Evolutionary conservation across 495 filamentous ascomycete species (phyloP), one percentile per base, ranked within the genome.

Genomic region (Stereocaulon alpinum): DNA sequence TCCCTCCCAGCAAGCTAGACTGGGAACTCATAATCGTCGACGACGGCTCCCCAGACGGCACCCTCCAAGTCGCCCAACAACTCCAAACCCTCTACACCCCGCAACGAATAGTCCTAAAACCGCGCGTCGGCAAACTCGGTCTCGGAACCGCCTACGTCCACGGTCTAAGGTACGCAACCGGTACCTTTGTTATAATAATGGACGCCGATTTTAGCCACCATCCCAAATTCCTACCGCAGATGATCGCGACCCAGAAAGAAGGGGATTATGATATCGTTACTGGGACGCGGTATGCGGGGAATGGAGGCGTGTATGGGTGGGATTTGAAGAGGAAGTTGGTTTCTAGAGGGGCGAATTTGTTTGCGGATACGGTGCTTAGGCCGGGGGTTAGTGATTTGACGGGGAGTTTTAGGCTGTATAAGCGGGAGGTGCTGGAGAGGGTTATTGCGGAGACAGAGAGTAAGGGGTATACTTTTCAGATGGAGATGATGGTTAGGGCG

Each of bases 201-300:
- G 93, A 98, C 77, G 93, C 93, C 72, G 93, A 98, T 73, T 98
- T 98, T 82, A 88, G 83, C 68, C 94, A 98, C 77, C 93, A 98
- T 75, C 91, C 91, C 68, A 95, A 95, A 76, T 96, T 95, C 79
- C 89, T 96, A 69, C 82, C 88, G 57, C 76, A 85, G 66, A 94
- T 96, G 89, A 88, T 95, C 61, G 73, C 74, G 56, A 81, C 80
- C 66, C 89, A 92, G 73, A 77, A 77, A 72, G 73, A 74, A 62
- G 73, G 66, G 18, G 82, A 87, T 71, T 93, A 88, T 74, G 93
- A 98, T 68, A 98, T 98, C 67, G 93, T 98, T 11, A 96, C 91
- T 24, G 93, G 92, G 42, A 98, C 93, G 58, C 80, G 93, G 52
- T 98, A 98, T 71, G 87, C 89, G 5, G 87, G 84, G 61, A 69